phyloP scores from a whole-genome alignment of 106 monocot species.

The Xerophyta viscosa region DNA sequence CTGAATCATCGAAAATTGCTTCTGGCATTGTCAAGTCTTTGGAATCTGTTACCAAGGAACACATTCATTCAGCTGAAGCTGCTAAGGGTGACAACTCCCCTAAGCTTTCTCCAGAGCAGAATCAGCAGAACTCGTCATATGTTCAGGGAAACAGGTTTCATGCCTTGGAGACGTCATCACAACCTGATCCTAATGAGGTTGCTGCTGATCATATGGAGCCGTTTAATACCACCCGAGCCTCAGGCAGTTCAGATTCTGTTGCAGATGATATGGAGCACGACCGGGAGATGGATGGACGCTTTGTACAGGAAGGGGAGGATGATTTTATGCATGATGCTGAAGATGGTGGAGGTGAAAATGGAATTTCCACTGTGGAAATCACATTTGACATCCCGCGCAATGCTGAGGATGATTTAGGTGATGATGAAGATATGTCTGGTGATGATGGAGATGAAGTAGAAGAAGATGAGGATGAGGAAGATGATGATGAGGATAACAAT shows the following conservation, averaged over 20 bases:
- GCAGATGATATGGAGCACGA: slow-evolving; percentile 93
- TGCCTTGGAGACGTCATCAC: slow-evolving; percentile 50
- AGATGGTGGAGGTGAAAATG: slow-evolving; percentile 61
- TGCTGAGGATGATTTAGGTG: slow-evolving; percentile 54
- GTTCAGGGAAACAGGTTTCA: slow-evolving; percentile 44
- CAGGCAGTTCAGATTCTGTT: slow-evolving; percentile 52
- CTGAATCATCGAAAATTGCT: slow-evolving; percentile 79
- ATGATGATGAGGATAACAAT: slow-evolving; percentile 85
- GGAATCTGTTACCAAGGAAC: slow-evolving; percentile 84
- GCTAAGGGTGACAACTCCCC: slow-evolving; percentile 35
- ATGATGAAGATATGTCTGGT: slow-evolving; percentile 49
- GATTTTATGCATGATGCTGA: slow-evolving; percentile 96
- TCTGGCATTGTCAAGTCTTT: slow-evolving; percentile 81
- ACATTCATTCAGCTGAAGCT: slow-evolving; percentile 72
- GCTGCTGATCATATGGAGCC: slow-evolving; percentile 53
- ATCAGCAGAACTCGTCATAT: slow-evolving; percentile 35
- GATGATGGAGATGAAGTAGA: slow-evolving; percentile 35
- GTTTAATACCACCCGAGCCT: slow-evolving; percentile 46
- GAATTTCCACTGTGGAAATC: slow-evolving; percentile 78
- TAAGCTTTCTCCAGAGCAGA: slow-evolving; percentile 48
- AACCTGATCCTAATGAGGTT: slow-evolving; percentile 48
- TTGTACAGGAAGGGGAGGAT: slow-evolving; percentile 67
- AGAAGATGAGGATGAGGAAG: slow-evolving; percentile 68
- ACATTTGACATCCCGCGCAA: slow-evolving; percentile 76
- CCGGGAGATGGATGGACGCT: slow-evolving; percentile 50